These are phyloP conservation scores for Nadsonia fulvescens DNA, from an alignment of 805 yeast species.

Conservation along the genomic window DNA sequence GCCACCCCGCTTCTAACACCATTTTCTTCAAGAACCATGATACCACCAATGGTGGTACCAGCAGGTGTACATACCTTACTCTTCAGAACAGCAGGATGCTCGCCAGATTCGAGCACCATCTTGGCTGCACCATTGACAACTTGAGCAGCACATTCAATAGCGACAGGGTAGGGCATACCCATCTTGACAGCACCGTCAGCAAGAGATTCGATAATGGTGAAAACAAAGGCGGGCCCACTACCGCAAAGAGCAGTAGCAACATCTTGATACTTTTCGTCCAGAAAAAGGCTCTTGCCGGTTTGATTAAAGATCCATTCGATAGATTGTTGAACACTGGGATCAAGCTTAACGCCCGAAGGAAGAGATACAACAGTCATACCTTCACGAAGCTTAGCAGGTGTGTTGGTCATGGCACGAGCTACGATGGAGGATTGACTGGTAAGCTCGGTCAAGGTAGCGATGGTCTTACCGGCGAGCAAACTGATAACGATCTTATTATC, in stretches of 20 bases:
- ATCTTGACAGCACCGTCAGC: conserved; percentile 87
- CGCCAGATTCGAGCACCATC: conserved; percentile 68
- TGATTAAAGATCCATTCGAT: conserved; percentile 25
- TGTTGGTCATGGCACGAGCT: conserved; percentile 94
- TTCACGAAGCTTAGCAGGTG: conserved; percentile 82
- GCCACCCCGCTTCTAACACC: conserved; percentile 79
- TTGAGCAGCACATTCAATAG: conserved; percentile 76
- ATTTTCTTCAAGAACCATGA: conserved; percentile 78
- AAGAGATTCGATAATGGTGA: conserved; percentile 76
- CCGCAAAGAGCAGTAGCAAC: conserved; percentile 92
- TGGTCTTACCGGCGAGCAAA: conserved; percentile 83
- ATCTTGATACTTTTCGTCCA: conserved; percentile 77
- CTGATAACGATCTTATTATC: conserved; percentile 51
- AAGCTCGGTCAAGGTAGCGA: conserved; percentile 39
- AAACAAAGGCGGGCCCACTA: conserved; percentile 89
- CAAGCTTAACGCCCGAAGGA: conserved; percentile 28
- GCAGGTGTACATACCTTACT: conserved; percentile 92
- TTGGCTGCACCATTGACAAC: conserved; percentile 87
- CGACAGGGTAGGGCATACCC: conserved; percentile 80
- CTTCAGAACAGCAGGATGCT: conserved; percentile 77
- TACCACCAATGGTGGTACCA: conserved; percentile 93
- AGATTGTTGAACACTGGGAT: conserved; percentile 14
- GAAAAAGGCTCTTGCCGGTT: conserved; percentile 23
- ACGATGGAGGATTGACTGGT: conserved; percentile 30
- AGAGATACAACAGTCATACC: conserved; percentile 91